phyloP scores from a whole-genome alignment of 2,329 filamentous ascomycete species.

The Bipolaris sorokiniana region DNA sequence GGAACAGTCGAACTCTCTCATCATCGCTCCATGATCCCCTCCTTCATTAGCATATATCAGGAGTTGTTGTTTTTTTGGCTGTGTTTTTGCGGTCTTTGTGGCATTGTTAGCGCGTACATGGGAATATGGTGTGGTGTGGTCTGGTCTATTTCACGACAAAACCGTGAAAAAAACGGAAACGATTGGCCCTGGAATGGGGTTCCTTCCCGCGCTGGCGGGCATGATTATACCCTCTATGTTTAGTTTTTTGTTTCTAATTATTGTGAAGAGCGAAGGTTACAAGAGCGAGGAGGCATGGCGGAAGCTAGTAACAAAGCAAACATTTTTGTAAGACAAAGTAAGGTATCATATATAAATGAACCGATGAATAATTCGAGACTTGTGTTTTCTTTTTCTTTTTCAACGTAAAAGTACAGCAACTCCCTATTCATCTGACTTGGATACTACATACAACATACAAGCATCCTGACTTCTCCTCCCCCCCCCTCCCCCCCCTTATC shows the following conservation, averaged over 20 bases:
- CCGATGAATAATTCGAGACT: not conserved
- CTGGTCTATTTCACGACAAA: slow-evolving; percentile 1
- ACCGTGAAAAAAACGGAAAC: slow-evolving; percentile 3
- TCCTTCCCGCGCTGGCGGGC: slow-evolving; percentile 2
- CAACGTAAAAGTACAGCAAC: too few species aligned
- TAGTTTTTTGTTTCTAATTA: not conserved
- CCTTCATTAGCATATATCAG: slow-evolving; percentile 20
- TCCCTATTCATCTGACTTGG: too few species aligned
- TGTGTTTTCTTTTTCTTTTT: too few species aligned
- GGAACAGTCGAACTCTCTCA: too few species aligned
- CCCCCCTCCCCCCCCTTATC: not conserved
- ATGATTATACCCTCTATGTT: slow-evolving; percentile 32
- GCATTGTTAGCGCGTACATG: slow-evolving; percentile 22
- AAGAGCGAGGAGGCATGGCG: not conserved
- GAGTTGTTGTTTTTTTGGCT: slow-evolving; percentile 13
- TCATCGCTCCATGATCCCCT: not conserved
- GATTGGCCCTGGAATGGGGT: slow-evolving; percentile 11
- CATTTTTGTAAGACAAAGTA: too few species aligned
- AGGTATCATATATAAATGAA: not conserved
- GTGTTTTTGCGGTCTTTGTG: not conserved
- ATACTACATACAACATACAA: too few species aligned
- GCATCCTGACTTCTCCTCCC: too few species aligned
- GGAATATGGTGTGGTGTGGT: slow-evolving; percentile 1
- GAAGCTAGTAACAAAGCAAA: not conserved
- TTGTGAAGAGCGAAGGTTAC: not conserved